These are phyloP conservation scores for Luzula sylvatica DNA, from an alignment of 176 grass and related monocot genomes.

Conservation along the genomic window DNA sequence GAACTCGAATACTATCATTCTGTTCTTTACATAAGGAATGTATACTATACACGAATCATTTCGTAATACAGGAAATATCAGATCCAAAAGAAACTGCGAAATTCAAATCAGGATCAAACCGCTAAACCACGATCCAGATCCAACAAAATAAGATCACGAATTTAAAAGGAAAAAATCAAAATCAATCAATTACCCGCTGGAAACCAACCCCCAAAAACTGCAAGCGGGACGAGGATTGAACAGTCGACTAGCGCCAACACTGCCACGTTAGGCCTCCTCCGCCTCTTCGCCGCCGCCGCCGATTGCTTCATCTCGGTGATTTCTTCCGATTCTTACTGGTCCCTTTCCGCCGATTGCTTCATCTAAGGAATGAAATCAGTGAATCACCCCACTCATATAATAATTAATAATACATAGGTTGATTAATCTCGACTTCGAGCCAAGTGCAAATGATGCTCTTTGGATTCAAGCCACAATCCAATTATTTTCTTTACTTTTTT, in stretches of 20 bases:
- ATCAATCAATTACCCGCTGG: conserved; percentile 47
- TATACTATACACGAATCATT: neutral
- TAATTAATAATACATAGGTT: no score
- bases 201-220: conserved; percentile 79
- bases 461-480: no score
- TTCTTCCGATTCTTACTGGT: neutral
- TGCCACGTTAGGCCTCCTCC: conserved; percentile 60
- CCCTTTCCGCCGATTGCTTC: neutral
- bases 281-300: conserved; percentile 66
- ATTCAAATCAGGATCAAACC: conserved; percentile 13
- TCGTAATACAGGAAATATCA: conserved; percentile 14
- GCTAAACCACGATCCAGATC: conserved; percentile 12
- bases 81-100: neutral
- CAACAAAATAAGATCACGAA: conserved; percentile 29
- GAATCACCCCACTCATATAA: no score
- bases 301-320: conserved; percentile 60
- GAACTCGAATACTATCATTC: no score
- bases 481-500: no score
- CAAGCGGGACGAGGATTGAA: conserved; percentile 92
- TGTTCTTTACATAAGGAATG: no score
- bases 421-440: no score
- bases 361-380: no score
- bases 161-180: neutral
- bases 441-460: no score
- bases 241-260: conserved; percentile 92